Evolutionary conservation across 2,329 filamentous ascomycete species (phyloP).

Genomic region (Hypoxylon sp.): DNA sequence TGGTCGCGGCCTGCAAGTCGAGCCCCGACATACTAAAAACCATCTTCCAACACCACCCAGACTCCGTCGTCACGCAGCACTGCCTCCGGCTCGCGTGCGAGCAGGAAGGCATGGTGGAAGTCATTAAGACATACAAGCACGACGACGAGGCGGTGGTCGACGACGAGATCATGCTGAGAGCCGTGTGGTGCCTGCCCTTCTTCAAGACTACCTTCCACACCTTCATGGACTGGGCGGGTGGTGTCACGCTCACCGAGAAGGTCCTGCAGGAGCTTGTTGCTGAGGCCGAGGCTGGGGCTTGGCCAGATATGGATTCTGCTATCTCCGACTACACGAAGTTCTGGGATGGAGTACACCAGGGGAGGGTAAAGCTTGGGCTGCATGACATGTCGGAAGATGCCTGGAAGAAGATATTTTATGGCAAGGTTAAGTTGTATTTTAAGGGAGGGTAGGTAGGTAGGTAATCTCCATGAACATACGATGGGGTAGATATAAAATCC

Average conservation of each 20-base stretch:
- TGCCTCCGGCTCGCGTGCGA: background rate
- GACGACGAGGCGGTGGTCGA: background rate
- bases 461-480: too few species aligned
- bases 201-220: background rate
- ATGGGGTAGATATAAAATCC: too few species aligned
- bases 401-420: too few species aligned
- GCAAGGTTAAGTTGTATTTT: too few species aligned
- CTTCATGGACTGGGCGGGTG: background rate
- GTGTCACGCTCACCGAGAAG: background rate
- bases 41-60: background rate
- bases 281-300: too few species aligned
- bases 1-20: background rate
- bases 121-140: background rate
- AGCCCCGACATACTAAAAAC: background rate
- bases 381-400: too few species aligned
- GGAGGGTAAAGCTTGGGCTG: too few species aligned
- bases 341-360: too few species aligned
- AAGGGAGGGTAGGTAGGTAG: too few species aligned
- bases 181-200: background rate
- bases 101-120: background rate
- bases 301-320: too few species aligned
- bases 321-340: too few species aligned
- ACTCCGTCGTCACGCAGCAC: background rate
- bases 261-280: background rate
- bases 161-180: background rate